These are phyloP conservation scores for Platanthera guangdongensis DNA, from an alignment of 106 monocot species.

Conservation along the genomic window DNA sequence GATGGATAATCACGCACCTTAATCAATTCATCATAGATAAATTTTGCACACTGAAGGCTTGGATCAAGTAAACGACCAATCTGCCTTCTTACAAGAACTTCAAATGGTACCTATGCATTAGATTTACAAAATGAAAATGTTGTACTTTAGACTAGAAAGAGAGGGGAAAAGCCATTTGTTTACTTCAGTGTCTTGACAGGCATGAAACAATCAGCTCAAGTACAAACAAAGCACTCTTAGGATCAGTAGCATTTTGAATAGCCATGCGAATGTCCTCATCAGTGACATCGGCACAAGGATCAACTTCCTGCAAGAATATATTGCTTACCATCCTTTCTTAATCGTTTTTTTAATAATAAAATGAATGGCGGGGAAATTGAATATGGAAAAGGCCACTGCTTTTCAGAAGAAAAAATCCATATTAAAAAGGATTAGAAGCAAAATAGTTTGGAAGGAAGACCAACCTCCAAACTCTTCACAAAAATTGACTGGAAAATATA, in stretches of 20 bases:
- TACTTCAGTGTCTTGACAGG: background rate
- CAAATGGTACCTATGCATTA: constrained; percentile 83
- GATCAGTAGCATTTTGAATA: constrained; percentile 97
- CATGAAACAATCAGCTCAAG: constrained; percentile 34
- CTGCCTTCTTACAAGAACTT: constrained; percentile 89
- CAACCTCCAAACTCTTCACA: constrained; percentile 96
- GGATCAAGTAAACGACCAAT: constrained; percentile 92
- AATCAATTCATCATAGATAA: constrained; percentile 94
- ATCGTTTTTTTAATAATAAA: background rate
- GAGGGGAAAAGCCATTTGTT: background rate
- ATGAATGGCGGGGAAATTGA: background rate
- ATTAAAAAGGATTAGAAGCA: background rate
- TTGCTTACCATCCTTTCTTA: background rate
- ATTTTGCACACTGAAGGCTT: constrained; percentile 94
- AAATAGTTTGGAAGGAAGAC: background rate
- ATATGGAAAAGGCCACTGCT: background rate
- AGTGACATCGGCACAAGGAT: constrained; percentile 85
- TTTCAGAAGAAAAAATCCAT: background rate
- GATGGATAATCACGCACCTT: constrained; percentile 45
- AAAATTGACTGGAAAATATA: constrained; percentile 98
- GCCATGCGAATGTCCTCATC: constrained; percentile 96
- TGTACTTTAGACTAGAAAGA: background rate
- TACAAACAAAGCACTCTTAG: constrained; percentile 92
- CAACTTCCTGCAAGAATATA: constrained; percentile 63
- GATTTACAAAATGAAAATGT: background rate